Evolutionary conservation across 108 stramenopile species (phyloP).

Genomic region (Cyclotella choctawhatcheeana): DNA sequence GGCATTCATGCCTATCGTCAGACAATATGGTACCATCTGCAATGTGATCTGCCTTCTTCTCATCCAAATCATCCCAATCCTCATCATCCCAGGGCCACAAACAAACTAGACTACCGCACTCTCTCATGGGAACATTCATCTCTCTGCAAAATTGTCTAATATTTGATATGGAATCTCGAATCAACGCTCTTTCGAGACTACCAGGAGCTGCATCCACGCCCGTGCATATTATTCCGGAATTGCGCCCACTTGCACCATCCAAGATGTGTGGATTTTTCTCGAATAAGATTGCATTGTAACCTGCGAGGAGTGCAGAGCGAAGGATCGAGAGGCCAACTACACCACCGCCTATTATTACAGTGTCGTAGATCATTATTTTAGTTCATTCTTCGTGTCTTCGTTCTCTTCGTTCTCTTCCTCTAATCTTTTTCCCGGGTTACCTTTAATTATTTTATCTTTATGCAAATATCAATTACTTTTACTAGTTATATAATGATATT

Average conservation of each 20-base stretch:
- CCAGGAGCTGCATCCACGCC: slow-evolving; percentile 81
- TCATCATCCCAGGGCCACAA: slow-evolving; percentile 67
- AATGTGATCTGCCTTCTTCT: slow-evolving; percentile 11
- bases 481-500: too few species aligned
- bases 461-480: too few species aligned
- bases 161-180: slow-evolving; percentile 70
- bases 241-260: slow-evolving; percentile 63
- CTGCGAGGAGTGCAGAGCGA: slow-evolving; percentile 63
- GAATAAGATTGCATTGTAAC: slow-evolving; percentile 62
- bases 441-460: too few species aligned
- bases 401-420: too few species aligned
- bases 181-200: slow-evolving; percentile 73
- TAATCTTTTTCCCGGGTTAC: too few species aligned
- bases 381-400: not conserved
- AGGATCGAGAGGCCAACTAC: slow-evolving; percentile 77
- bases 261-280: slow-evolving; percentile 66
- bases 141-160: slow-evolving; percentile 59
- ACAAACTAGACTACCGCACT: slow-evolving; percentile 78
- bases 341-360: slow-evolving; percentile 82
- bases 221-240: slow-evolving; percentile 81
- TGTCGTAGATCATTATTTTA: slow-evolving; percentile 52
- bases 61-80: slow-evolving; percentile 24
- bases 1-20: not conserved
- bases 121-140: slow-evolving; percentile 64
- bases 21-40: not conserved